These are phyloP conservation scores for Liquidambar formosana DNA, from an alignment of 164 flowering plant genomes.

Conservation along the genomic window DNA sequence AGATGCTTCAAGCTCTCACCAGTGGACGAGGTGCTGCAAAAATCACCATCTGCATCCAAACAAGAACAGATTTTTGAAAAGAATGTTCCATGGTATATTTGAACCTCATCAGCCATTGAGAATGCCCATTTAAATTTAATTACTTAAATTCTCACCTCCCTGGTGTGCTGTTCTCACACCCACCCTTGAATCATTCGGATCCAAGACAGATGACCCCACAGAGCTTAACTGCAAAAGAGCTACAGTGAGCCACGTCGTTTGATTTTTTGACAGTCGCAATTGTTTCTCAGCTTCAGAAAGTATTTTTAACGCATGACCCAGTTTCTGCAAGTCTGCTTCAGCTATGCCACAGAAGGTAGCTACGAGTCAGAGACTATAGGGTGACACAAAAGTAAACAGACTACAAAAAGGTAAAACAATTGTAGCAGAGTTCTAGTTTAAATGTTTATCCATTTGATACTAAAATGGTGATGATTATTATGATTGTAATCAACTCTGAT, in stretches of 20 bases:
- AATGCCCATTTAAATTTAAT: too few species aligned
- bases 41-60: constrained; percentile 52
- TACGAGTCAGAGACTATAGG: constrained; percentile 1
- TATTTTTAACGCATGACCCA: constrained; percentile 71
- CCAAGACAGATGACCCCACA: constrained; percentile 38
- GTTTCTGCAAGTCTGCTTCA: constrained; percentile 69
- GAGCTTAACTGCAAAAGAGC: constrained; percentile 85
- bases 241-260: constrained; percentile 92
- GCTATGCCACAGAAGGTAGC: constrained; percentile 40
- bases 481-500: too few species aligned
- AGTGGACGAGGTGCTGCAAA: constrained; percentile 39
- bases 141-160: constrained; percentile 44
- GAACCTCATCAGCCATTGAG: background rate
- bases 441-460: background rate
- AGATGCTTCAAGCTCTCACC: constrained; percentile 51
- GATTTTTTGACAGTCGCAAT: constrained; percentile 74
- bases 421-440: background rate
- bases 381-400: background rate
- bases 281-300: constrained; percentile 93
- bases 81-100: background rate
- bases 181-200: constrained; percentile 40
- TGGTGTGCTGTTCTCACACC: constrained; percentile 28
- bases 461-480: too few species aligned
- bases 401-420: background rate
- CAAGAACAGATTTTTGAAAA: constrained; percentile 1